phyloP scores from a whole-genome alignment of 257 asterid species.

The Solanum phureja region DNA sequence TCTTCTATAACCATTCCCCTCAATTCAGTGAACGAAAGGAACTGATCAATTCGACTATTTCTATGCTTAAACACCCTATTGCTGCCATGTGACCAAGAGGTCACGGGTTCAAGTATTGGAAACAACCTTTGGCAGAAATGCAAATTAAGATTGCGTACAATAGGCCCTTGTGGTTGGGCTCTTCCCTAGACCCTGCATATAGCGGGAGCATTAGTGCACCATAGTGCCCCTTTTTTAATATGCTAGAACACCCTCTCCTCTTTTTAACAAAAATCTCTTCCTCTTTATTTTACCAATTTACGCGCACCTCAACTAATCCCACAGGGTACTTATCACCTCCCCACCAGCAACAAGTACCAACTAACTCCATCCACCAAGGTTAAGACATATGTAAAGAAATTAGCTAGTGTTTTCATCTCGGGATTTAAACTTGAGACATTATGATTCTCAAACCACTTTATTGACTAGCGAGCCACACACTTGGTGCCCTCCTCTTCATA shows the following conservation, averaged over 20 bases:
- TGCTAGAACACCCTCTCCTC: neutral
- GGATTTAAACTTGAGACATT: no score
- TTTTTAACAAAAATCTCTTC: neutral
- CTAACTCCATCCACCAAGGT: neutral
- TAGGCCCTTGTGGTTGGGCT: neutral
- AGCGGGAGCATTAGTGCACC: neutral
- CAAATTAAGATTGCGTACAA: neutral
- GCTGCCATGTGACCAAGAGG: neutral
- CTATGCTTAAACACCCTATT: neutral
- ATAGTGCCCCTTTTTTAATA: neutral
- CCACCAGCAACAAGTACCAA: neutral
- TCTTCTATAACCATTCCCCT: neutral
- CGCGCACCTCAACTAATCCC: neutral
- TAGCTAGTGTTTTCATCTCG: no score
- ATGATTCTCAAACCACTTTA: neutral
- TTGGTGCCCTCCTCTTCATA: neutral
- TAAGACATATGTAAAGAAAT: no score
- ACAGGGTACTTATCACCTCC: neutral
- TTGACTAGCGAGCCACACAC: rapidly evolving
- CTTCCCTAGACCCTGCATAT: neutral
- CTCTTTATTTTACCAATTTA: neutral
- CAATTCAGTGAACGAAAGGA: neutral
- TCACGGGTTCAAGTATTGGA: neutral
- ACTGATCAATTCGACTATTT: neutral
- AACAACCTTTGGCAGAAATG: neutral